Evolutionary conservation across 1,284 basidiomycete species (phyloP), one percentile per base, ranked within the genome.

Genomic region (Entoloma clypeatum): DNA sequence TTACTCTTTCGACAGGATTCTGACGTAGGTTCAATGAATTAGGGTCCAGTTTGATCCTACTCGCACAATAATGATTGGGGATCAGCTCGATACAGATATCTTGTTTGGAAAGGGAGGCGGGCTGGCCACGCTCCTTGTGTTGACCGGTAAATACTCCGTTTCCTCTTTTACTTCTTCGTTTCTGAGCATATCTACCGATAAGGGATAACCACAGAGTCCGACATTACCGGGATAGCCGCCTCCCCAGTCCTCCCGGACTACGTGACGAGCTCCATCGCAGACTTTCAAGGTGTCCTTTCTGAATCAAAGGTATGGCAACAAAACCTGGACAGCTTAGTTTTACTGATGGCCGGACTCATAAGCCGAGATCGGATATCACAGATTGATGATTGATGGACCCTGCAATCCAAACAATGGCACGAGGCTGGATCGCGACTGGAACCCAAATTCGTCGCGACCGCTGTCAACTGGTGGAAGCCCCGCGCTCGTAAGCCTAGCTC

Each of bases 21-120:
- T n/a, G n/a, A n/a, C n/a, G n/a, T n/a, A n/a, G n/a, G n/a, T n/a
- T n/a, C n/a, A n/a, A n/a, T n/a, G n/a, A n/a, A n/a, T 13, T 53
- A 92, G 90, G 63, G 82, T 94, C 54, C 61, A 87, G 33, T 93
- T 90, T 59, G 87, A 98, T 62, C 86, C 86, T 25, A 66, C 74
- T 42, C 73, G 83, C 35, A 93, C 94, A 1, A 79, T 99, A 57
- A 96, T 99, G 88, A 76, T 98, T 29, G 95, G 95, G 26, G 95
- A 99, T 64, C 80, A 95, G 44, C 72, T 99, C 47, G 85, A 91
- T 55, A 99, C 96, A 1, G 96, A 99, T 64, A 92, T 96, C 54
- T 65, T 87, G 34, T 99, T 99, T 56, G 95, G 92, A 32, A 76
- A 90, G 61, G 77, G 77, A 32, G 92, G 92, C 17, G 89, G 89